phyloP scores from a whole-genome alignment of 257 asterid species.

The Sherardia arvensis region DNA sequence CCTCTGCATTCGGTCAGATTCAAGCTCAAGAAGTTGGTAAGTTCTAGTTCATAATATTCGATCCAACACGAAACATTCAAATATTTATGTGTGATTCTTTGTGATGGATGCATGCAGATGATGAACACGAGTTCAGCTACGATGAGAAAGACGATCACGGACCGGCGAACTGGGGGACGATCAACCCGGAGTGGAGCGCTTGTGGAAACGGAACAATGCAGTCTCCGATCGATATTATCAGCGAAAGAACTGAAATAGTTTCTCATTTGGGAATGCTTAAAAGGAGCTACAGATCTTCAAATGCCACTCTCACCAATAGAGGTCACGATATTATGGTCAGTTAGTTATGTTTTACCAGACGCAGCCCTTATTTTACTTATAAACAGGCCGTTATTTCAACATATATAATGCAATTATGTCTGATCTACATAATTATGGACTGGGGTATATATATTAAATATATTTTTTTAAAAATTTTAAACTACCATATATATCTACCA shows the following conservation, averaged over 20 bases:
- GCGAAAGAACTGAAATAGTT: slow-evolving; percentile 42
- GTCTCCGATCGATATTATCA: slow-evolving; percentile 60
- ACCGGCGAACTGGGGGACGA: slow-evolving; percentile 58
- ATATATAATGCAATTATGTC: too few relatives aligned
- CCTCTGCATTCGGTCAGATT: slow-evolving; percentile 13
- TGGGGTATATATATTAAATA: too few relatives aligned
- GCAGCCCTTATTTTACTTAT: too few relatives aligned
- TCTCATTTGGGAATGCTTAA: slow-evolving; percentile 41
- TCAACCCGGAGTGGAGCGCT: slow-evolving; percentile 51
- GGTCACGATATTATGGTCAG: slow-evolving; percentile 84
- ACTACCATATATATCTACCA: too few relatives aligned
- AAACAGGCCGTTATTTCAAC: too few relatives aligned
- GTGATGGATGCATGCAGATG: slow-evolving; percentile 28
- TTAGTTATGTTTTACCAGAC: too few relatives aligned
- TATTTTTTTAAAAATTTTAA: too few relatives aligned
- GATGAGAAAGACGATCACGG: slow-evolving; percentile 21
- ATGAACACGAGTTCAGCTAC: slow-evolving; percentile 68
- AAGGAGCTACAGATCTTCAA: slow-evolving; percentile 33
- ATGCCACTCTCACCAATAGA: slow-evolving; percentile 60
- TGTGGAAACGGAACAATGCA: slow-evolving; percentile 57
- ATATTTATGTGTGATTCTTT: not conserved
- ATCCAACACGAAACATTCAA: not conserved
- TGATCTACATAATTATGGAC: too few relatives aligned
- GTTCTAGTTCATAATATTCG: not conserved
- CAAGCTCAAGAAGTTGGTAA: slow-evolving; percentile 51